Evolutionary conservation across 148 eudicot species (phyloP).

Genomic region (Euryodendron excelsum): DNA sequence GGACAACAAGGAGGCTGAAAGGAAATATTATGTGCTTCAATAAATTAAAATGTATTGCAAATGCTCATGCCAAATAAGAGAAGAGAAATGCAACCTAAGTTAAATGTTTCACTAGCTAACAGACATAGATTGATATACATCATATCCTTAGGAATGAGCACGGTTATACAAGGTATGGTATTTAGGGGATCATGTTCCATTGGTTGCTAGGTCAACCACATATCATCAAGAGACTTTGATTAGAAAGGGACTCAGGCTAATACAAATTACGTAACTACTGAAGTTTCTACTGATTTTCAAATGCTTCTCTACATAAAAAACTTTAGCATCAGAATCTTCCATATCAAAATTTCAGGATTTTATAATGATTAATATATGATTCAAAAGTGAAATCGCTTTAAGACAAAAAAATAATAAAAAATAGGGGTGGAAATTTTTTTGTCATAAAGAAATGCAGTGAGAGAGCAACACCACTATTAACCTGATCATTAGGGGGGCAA

Average conservation of each 20-base stretch:
- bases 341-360: background rate
- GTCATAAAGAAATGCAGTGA: conserved; percentile 15
- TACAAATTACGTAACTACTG: background rate
- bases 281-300: background rate
- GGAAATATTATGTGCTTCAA: conserved; percentile 19
- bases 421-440: background rate
- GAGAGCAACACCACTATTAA: conserved; percentile 16
- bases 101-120: background rate
- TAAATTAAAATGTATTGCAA: background rate
- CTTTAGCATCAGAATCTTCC: conserved; percentile 5
- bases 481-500: conserved; percentile 99
- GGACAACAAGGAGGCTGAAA: conserved; percentile 96
- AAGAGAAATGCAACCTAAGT: too few relatives aligned
- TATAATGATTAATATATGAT: background rate
- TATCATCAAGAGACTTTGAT: background rate
- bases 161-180: background rate
- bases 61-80: background rate
- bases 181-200: too few relatives aligned
- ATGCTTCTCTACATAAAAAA: background rate
- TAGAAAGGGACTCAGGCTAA: background rate
- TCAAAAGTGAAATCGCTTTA: background rate
- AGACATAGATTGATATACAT: background rate
- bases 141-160: background rate
- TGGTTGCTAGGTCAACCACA: too few relatives aligned
- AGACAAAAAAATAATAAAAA: conserved; percentile 4